Evolutionary conservation across 1,139 yeast genomes (phyloP).

Genomic region (Dujonia santamariae): DNA sequence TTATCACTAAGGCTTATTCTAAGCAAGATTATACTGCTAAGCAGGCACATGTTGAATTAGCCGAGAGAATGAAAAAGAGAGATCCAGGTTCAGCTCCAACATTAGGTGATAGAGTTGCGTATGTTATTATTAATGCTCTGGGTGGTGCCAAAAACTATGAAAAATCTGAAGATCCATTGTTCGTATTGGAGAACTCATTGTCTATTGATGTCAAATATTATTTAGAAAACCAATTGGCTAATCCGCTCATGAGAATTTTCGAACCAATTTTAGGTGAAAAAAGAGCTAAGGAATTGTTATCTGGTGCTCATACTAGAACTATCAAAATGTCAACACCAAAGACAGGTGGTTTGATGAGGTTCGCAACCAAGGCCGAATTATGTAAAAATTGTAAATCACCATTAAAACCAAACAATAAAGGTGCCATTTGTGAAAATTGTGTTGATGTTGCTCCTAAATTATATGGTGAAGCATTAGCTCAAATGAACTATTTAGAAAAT

Average conservation of each 20-base stretch:
- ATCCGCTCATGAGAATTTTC: conserved; percentile 90
- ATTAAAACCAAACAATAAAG: conserved; percentile 59
- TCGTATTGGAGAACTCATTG: conserved; percentile 83
- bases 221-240: conserved; percentile 86
- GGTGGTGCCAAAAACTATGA: conserved; percentile 87
- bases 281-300: conserved; percentile 71
- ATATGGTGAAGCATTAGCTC: conserved; percentile 75
- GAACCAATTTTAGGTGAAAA: conserved; percentile 92
- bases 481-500: conserved; percentile 75
- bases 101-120: conserved; percentile 97
- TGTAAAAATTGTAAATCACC: conserved; percentile 91
- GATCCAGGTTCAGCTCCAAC: conserved; percentile 98
- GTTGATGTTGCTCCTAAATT: conserved; percentile 68
- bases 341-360: conserved; percentile 83
- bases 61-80: conserved; percentile 93
- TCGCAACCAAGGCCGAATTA: conserved; percentile 83
- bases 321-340: conserved; percentile 65
- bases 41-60: conserved; percentile 95
- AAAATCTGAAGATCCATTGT: conserved; percentile 95
- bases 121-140: conserved; percentile 78
- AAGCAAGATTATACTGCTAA: conserved; percentile 90
- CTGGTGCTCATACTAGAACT: conserved; percentile 81
- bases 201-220: conserved; percentile 96
- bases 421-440: conserved; percentile 84
- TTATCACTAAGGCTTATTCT: conserved; percentile 89